These are phyloP conservation scores for Mycena sp. DNA, from an alignment of 1,284 basidiomycete species.

Conservation along the genomic window DNA sequence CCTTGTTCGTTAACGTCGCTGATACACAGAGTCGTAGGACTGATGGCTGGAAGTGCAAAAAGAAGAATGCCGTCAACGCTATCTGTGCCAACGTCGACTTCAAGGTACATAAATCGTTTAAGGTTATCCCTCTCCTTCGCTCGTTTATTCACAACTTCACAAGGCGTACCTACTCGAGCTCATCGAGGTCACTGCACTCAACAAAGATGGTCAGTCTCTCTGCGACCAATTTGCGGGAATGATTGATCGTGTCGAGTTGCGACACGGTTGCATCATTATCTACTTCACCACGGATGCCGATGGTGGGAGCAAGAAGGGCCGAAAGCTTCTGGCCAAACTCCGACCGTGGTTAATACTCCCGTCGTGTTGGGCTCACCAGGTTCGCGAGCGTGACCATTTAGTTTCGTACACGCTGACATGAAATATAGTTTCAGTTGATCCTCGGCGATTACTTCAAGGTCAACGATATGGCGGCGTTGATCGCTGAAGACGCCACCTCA, in stretches of 20 bases:
- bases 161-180: conserved; percentile 11
- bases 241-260: neutral
- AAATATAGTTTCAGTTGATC: too few relatives aligned
- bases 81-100: too few relatives aligned
- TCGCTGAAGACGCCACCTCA: too few relatives aligned
- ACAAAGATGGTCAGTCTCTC: neutral
- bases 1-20: neutral
- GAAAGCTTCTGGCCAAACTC: neutral
- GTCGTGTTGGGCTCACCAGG: conserved; percentile 12
- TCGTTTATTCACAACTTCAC: neutral
- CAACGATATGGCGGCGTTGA: too few relatives aligned
- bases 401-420: too few relatives aligned
- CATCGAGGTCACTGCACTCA: neutral
- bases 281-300: too few relatives aligned
- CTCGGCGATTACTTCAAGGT: too few relatives aligned
- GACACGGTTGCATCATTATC: neutral
- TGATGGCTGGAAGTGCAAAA: too few relatives aligned
- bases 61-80: too few relatives aligned
- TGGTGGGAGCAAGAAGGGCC: neutral
- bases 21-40: neutral
- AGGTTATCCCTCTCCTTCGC: neutral
- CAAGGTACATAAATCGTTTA: neutral
- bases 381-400: conserved; percentile 9
- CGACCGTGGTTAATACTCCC: conserved; percentile 10
- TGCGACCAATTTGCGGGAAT: conserved; percentile 7